phyloP scores from a whole-genome alignment of 345 rosid genomes.

The Eucalyptus albens region DNA sequence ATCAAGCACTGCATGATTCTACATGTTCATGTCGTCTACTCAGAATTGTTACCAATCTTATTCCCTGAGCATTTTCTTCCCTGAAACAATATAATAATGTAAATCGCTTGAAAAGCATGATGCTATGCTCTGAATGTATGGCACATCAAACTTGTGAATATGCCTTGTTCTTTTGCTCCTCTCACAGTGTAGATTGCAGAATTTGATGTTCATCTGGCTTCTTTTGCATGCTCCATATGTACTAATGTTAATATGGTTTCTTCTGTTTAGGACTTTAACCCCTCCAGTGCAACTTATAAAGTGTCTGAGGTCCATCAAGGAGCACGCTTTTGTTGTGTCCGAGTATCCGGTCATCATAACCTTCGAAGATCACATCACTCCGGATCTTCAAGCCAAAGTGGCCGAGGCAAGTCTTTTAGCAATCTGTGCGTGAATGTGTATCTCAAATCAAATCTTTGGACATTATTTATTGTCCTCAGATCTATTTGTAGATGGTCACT shows the following conservation, averaged over 20 bases:
- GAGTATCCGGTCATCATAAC: slow-evolving; percentile 88
- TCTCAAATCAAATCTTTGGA: background rate
- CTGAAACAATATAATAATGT: background rate
- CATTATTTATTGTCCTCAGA: background rate
- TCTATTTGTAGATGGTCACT: slow-evolving; percentile 52
- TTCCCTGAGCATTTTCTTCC: background rate
- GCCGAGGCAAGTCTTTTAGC: slow-evolving; percentile 34
- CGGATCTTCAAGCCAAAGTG: slow-evolving; percentile 83
- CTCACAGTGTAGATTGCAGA: background rate
- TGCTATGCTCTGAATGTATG: background rate
- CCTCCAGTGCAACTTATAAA: slow-evolving; percentile 67
- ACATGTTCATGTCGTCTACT: background rate
- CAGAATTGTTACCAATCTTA: background rate
- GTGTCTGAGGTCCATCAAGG: slow-evolving; percentile 66
- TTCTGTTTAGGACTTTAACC: slow-evolving; percentile 56
- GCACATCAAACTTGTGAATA: background rate
- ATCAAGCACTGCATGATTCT: background rate
- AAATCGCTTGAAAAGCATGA: background rate
- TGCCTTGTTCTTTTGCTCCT: background rate
- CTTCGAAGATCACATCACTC: slow-evolving; percentile 90
- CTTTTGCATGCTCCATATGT: background rate
- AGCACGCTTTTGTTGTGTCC: slow-evolving; percentile 59
- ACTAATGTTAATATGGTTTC: background rate
- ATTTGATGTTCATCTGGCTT: background rate
- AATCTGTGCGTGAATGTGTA: background rate